Evolutionary conservation across 106 monocot species (phyloP).

Genomic region (Gastrodia elata): DNA sequence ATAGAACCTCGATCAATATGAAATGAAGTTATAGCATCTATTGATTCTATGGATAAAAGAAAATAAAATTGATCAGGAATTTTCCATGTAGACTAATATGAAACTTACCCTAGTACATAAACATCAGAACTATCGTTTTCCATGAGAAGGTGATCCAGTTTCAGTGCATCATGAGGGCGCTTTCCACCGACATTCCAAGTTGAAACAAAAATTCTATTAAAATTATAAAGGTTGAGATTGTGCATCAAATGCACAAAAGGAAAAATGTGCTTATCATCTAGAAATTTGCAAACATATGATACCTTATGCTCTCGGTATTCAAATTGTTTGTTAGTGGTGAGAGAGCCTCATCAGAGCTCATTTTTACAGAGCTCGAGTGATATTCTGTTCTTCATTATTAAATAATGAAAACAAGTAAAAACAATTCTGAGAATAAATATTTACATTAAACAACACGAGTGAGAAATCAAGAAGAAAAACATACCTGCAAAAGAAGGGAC

Average conservation of each 20-base stretch:
- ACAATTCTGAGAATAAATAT: neutral
- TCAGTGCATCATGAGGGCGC: conserved; percentile 39
- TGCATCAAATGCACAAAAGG: neutral
- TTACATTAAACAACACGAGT: neutral
- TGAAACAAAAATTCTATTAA: conserved; percentile 46
- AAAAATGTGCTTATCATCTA: neutral
- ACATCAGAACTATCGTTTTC: conserved; percentile 47
- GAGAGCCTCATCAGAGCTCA: conserved; percentile 12
- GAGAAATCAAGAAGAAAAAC: neutral
- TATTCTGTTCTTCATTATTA: conserved; percentile 13
- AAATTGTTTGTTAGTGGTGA: conserved; percentile 10
- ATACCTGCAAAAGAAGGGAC: neutral
- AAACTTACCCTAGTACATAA: conserved; percentile 61
- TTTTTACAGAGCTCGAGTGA: conserved; percentile 6
- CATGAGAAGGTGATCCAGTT: conserved; percentile 47
- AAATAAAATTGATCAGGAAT: neutral
- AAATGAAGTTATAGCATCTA: neutral
- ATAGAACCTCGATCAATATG: neutral
- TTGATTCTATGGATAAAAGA: neutral
- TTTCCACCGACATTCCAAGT: conserved; percentile 88
- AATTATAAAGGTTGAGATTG: neutral
- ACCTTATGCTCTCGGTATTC: conserved; percentile 35
- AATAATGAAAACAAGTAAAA: neutral
- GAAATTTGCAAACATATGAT: neutral
- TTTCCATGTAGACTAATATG: neutral